These are phyloP conservation scores for Odontarrhena argentea DNA, from an alignment of 345 rosid genomes.

Conservation along the genomic window DNA sequence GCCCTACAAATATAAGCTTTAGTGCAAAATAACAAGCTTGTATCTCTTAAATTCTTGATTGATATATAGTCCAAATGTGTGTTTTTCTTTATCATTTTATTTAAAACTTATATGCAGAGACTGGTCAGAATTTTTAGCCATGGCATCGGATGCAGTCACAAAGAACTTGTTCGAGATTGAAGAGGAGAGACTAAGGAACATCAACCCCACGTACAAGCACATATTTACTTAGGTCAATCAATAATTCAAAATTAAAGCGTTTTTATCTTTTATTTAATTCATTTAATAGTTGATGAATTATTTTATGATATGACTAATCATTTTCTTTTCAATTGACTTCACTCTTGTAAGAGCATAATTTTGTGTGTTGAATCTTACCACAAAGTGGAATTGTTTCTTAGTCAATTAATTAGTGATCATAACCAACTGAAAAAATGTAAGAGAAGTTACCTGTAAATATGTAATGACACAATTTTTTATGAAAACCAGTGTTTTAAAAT, in stretches of 20 bases:
- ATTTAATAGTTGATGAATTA: background rate
- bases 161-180: conserved; percentile 65
- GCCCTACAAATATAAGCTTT: background rate
- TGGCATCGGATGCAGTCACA: conserved; percentile 67
- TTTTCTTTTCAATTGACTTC: conserved; percentile 9
- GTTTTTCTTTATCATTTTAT: background rate
- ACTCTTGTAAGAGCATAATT: conserved; percentile 12
- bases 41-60: background rate
- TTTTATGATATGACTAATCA: conserved; percentile 16
- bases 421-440: no score
- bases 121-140: conserved; percentile 74
- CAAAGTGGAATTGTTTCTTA: no score
- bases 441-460: no score
- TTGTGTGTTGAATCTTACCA: background rate
- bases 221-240: conserved; percentile 20
- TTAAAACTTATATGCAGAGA: conserved; percentile 49
- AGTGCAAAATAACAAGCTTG: background rate
- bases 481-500: no score
- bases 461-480: no score
- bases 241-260: background rate
- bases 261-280: background rate
- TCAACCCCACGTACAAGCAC: conserved; percentile 38
- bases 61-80: background rate
- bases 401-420: no score
- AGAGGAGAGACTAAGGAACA: conserved; percentile 37